These are phyloP conservation scores for Tanacetum coccineum DNA, from an alignment of 129 eudicot genomes.

Conservation along the genomic window DNA sequence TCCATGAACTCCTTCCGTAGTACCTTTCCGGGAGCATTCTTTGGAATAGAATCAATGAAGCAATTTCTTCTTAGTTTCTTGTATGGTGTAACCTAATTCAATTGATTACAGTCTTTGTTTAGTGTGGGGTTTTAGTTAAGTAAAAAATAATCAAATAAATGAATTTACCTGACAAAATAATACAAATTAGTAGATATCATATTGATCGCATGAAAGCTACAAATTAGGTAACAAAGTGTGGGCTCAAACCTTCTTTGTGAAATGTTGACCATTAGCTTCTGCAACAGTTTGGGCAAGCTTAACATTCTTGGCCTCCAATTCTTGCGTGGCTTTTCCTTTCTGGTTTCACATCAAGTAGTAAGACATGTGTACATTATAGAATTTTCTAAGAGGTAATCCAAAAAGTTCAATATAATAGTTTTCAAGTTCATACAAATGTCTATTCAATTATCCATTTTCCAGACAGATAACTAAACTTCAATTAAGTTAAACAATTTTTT, in stretches of 20 bases:
- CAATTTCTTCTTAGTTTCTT: constrained; percentile 45
- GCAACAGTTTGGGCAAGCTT: constrained; percentile 64
- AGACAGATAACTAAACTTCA: neutral
- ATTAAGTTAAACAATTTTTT: too few species aligned
- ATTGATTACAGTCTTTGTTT: too few species aligned
- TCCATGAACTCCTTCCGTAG: constrained; percentile 51
- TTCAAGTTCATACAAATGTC: neutral
- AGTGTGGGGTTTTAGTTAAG: too few species aligned
- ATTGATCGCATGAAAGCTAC: neutral
- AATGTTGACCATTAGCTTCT: constrained; percentile 55
- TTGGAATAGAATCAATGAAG: constrained; percentile 46
- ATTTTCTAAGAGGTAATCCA: neutral
- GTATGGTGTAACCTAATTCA: constrained; percentile 58
- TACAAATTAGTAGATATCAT: neutral
- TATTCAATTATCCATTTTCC: neutral
- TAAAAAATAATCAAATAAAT: too few species aligned
- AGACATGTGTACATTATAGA: neutral
- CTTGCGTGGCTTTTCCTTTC: constrained; percentile 63
- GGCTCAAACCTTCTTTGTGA: constrained; percentile 51
- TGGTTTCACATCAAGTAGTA: constrained; percentile 31
- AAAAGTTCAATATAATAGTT: neutral
- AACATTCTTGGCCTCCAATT: constrained; percentile 52
- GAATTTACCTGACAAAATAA: too few species aligned
- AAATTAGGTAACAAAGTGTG: neutral
- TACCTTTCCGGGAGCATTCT: constrained; percentile 54